Percentiles rank a stretch among this genome's conserved stretches.
Evolutionary conservation across 225 moss, liverwort and hornwort genomes (phyloP).

Genomic region (Marchantia paleacea): DNA sequence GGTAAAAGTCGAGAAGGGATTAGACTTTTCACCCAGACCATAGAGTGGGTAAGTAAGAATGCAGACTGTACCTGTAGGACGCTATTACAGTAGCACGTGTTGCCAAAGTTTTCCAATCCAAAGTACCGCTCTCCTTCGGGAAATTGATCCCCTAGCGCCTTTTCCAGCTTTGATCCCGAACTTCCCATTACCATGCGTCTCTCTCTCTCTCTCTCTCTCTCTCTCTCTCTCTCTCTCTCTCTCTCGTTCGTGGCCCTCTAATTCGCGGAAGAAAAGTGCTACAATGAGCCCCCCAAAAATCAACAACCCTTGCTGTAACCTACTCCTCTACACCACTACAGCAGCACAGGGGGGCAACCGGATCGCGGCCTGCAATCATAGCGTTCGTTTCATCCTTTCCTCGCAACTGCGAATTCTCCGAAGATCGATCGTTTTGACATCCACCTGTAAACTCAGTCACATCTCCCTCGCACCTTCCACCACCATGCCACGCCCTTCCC

Average conservation of each 20-base stretch:
- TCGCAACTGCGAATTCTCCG: conserved; percentile 3
- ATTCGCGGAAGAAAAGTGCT: not conserved
- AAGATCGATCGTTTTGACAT: conserved; percentile 6
- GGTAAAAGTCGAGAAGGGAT: not conserved
- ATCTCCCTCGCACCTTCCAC: not conserved
- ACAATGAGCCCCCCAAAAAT: conserved; percentile 9
- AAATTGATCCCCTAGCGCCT: conserved; percentile 95
- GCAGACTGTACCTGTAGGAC: conserved; percentile 70
- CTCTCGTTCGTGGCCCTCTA: not conserved
- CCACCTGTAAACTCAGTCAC: conserved; percentile 5
- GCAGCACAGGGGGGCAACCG: conserved; percentile 9
- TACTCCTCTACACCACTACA: not conserved
- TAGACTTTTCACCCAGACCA: not conserved
- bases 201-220: conserved; percentile 18
- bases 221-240: conserved; percentile 24
- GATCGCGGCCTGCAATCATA: conserved; percentile 21
- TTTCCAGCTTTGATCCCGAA: conserved; percentile 98
- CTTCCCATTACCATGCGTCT: conserved; percentile 98
- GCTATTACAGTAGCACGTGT: conserved; percentile 95
- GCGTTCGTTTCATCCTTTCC: conserved; percentile 8
- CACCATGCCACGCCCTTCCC: not conserved
- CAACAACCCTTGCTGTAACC: conserved; percentile 12
- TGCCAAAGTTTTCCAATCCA: conserved; percentile 94
- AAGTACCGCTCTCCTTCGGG: conserved; percentile 95
- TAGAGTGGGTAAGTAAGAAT: not conserved